Conservation (phyloP, 2,329 filamentous ascomycete species). For the Pseudocercospora eumusae region DNA sequence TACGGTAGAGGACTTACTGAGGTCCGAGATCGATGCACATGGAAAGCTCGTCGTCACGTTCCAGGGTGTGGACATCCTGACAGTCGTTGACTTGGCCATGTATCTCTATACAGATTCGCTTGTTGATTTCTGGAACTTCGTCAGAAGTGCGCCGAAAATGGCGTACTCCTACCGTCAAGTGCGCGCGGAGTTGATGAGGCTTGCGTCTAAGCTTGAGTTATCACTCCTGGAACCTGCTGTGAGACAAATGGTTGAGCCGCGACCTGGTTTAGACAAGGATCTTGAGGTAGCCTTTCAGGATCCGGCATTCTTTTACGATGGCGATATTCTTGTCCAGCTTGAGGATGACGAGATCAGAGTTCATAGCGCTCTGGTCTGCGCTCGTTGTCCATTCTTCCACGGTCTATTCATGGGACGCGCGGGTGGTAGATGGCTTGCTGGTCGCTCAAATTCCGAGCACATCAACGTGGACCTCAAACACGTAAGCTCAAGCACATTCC, state of each 20-base stretch:
- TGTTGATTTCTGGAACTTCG: constrained; percentile 84
- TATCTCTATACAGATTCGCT: constrained; percentile 79
- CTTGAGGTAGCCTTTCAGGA: constrained; percentile 70
- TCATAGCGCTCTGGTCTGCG: constrained; percentile 78
- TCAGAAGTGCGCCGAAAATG: constrained; percentile 63
- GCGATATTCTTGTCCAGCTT: constrained; percentile 77
- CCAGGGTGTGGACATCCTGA: constrained; percentile 70
- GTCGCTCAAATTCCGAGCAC: constrained; percentile 49
- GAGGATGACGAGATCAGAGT: constrained; percentile 69
- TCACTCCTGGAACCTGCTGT: constrained; percentile 72
- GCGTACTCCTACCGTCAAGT: constrained; percentile 77
- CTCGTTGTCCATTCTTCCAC: constrained; percentile 88
- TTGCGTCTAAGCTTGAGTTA: constrained; percentile 73
- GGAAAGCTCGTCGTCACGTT: constrained; percentile 65
- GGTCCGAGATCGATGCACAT: constrained; percentile 55
- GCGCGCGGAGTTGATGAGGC: constrained; percentile 80
- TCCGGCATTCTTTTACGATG: constrained; percentile 71
- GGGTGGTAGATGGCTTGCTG: constrained; percentile 73
- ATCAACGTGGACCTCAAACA: constrained; percentile 81
- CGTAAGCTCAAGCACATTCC: constrained; percentile 70
- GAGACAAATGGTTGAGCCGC: constrained; percentile 69
- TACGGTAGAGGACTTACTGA: constrained; percentile 62
- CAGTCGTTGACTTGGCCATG: constrained; percentile 74
- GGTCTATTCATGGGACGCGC: constrained; percentile 88
- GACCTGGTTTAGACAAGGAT: constrained; percentile 66